Percentiles rank a stretch among this genome's conserved stretches.
Evolutionary conservation across 345 rosid species (phyloP).

Genomic region (Brassica rapa): DNA sequence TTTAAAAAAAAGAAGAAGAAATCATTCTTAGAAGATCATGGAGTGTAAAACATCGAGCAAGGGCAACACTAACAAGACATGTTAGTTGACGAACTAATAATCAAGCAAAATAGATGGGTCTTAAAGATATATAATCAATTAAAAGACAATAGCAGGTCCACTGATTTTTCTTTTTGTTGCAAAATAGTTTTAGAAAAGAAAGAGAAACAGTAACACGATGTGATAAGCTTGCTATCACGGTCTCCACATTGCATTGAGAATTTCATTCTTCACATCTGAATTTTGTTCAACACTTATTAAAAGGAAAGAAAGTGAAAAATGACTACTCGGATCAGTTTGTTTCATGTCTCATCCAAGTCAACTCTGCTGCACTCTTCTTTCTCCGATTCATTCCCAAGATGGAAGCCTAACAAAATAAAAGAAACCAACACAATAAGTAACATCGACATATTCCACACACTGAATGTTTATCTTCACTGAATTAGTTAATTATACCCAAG

Average conservation of each 20-base stretch:
- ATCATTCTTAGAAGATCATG: too few relatives aligned
- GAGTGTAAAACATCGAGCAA: neutral
- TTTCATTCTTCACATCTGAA: constrained; percentile 3
- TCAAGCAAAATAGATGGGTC: neutral
- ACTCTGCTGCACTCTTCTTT: neutral
- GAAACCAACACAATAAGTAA: neutral
- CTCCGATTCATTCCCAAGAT: constrained; percentile 21
- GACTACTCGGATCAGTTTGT: neutral
- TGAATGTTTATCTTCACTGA: neutral
- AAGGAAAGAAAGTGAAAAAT: neutral
- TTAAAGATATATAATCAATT: neutral
- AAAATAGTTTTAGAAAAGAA: neutral
- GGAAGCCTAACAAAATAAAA: constrained; percentile 26
- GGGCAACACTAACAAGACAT: neutral
- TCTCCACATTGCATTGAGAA: neutral
- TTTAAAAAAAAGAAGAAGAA: too few relatives aligned
- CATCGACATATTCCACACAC: neutral
- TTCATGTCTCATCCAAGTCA: neutral
- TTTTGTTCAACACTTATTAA: constrained; percentile 16
- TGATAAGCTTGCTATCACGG: constrained; percentile 3
- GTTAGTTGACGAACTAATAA: neutral
- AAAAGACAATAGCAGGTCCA: neutral
- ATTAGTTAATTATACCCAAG: constrained; percentile 52
- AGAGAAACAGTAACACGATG: neutral
- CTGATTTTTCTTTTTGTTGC: neutral